These are phyloP conservation scores for Stereocaulon alpinum DNA, from an alignment of 495 filamentous ascomycete genomes.

Conservation along the genomic window DNA sequence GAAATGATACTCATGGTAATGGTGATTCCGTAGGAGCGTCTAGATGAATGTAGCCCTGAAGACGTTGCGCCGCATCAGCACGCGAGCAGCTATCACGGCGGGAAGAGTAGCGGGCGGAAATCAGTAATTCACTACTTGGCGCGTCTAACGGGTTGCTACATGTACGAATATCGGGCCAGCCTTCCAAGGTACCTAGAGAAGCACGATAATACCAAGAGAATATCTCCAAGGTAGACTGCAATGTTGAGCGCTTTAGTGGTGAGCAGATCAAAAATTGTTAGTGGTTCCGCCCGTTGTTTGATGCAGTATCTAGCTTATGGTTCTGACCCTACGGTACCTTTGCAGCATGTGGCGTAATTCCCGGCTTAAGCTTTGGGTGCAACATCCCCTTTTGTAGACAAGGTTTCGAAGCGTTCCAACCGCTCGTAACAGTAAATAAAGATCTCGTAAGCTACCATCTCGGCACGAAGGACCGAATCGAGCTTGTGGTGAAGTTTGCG, in stretches of 20 bases:
- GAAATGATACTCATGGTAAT: not conserved
- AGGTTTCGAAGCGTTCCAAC: too few relatives aligned
- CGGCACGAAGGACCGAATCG: too few relatives aligned
- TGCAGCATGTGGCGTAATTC: too few relatives aligned
- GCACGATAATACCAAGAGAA: not conserved
- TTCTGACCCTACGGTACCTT: too few relatives aligned
- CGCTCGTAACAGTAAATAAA: too few relatives aligned
- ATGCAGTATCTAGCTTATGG: too few relatives aligned
- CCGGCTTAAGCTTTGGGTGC: too few relatives aligned
- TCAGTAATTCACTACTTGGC: not conserved
- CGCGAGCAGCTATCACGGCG: slow-evolving; percentile 4
- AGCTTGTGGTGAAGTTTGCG: not conserved
- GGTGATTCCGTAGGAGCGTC: not conserved
- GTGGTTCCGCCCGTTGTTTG: too few relatives aligned
- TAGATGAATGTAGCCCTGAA: not conserved
- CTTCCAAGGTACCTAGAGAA: not conserved
- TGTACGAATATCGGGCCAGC: not conserved
- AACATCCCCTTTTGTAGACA: too few relatives aligned
- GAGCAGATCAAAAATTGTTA: not conserved
- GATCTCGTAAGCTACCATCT: too few relatives aligned
- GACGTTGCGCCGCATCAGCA: not conserved
- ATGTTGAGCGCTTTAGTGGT: not conserved
- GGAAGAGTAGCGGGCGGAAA: not conserved
- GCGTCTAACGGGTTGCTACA: not conserved
- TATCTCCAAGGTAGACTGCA: not conserved